Conservation (phyloP, 2,329 filamentous ascomycete genomes). For the Hyphodiscus sp. region DNA sequence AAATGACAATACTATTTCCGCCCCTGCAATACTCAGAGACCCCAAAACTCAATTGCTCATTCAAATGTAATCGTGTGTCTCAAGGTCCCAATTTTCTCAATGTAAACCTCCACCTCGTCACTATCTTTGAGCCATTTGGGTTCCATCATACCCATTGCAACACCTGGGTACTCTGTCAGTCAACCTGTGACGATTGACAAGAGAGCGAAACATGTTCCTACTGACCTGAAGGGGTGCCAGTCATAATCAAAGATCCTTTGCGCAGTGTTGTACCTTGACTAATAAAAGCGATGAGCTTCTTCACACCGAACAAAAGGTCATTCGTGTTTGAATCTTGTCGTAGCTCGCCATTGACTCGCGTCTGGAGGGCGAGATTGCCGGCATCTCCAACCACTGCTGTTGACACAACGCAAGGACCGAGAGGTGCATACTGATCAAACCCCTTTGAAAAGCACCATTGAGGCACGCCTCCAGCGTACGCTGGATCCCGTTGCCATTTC, state of each 20-base stretch:
- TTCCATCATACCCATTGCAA: conserved; percentile 2
- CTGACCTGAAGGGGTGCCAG: conserved; percentile 10
- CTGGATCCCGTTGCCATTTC: conserved; percentile 45
- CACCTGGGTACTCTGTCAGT: too few species aligned
- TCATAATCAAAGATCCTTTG: conserved; percentile 30
- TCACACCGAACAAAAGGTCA: conserved; percentile 43
- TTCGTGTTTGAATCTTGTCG: conserved; percentile 35
- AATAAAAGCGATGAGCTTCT: conserved; percentile 38
- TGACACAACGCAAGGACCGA: conserved; percentile 37
- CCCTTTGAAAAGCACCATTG: conserved; percentile 39
- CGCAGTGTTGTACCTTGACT: conserved; percentile 42
- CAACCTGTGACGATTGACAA: too few species aligned
- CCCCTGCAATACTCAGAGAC: too few species aligned
- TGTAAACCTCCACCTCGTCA: conserved; percentile 7
- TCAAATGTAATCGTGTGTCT: conserved; percentile 4
- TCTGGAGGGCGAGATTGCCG: conserved; percentile 25
- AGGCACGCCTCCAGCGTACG: conserved; percentile 32
- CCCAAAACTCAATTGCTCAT: too few species aligned
- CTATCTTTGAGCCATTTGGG: conserved; percentile 4
- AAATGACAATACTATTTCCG: too few species aligned
- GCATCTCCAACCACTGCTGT: conserved; percentile 8
- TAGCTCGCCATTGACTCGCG: conserved; percentile 38
- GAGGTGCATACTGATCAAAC: conserved; percentile 38
- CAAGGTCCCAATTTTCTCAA: conserved; percentile 4
- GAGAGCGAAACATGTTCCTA: too few species aligned